Evolutionary conservation across 2,329 filamentous ascomycete species (phyloP).

Genomic region (Ceratocystis huliohia): DNA sequence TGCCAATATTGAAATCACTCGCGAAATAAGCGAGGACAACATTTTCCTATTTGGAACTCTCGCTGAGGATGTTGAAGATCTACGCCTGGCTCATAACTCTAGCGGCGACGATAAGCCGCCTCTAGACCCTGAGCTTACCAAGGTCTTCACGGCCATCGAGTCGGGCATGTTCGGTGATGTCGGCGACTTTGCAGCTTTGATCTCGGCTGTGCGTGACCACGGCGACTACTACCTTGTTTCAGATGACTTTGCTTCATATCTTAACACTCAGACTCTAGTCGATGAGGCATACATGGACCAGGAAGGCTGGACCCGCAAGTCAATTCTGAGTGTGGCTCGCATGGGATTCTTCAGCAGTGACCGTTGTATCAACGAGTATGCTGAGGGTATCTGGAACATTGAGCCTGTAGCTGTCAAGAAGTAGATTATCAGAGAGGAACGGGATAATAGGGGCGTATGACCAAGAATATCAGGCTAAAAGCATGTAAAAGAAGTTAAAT

Average conservation of each 20-base stretch:
- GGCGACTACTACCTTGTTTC: conserved; percentile 97
- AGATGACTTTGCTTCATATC: conserved; percentile 92
- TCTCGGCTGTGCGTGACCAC: conserved; percentile 76
- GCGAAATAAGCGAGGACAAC: conserved; percentile 90
- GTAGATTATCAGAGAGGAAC: not conserved
- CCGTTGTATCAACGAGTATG: conserved; percentile 93
- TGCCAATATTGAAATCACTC: conserved; percentile 96
- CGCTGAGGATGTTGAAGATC: conserved; percentile 89
- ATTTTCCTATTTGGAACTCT: conserved; percentile 98
- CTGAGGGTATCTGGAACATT: conserved; percentile 92
- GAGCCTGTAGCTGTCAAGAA: conserved; percentile 49
- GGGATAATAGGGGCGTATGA: not conserved
- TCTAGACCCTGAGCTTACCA: conserved; percentile 61
- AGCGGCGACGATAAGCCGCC: conserved; percentile 39
- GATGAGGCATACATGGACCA: conserved; percentile 87
- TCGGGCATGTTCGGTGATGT: conserved; percentile 68
- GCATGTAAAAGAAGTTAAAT: not conserved
- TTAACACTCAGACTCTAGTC: conserved; percentile 79
- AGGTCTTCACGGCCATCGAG: conserved; percentile 76
- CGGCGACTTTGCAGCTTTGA: conserved; percentile 65
- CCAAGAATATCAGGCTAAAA: not conserved
- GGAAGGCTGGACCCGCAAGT: conserved; percentile 85
- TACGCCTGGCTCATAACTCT: conserved; percentile 76
- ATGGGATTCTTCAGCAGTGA: conserved; percentile 99
- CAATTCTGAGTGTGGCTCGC: conserved; percentile 71